Base-by-base conservation (phyloP, 2,329 filamentous ascomycete genomes). In the Diaporthe citriasiana region DNA sequence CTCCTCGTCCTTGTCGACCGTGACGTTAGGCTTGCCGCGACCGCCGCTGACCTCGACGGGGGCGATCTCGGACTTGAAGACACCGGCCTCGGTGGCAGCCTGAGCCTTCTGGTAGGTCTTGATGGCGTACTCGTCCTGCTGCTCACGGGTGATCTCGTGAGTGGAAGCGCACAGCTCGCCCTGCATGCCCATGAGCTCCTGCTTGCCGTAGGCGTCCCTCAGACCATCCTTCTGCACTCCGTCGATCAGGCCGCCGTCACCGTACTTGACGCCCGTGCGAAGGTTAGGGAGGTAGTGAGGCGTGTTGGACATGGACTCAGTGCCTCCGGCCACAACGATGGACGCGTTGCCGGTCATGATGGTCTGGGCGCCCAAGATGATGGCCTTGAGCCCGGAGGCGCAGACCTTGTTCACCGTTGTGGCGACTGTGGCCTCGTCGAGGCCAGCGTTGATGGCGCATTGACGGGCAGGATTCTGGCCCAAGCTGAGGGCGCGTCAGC, bases 401-500 rank as follows among this genome's bases (percentile, higher is more conserved):
- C 97, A 99, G 83, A 99, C 97, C 89, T 99, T 99, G 93, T 99
- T 99, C 82, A 99, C 91, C 70, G 95, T 97, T 59, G 97, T 99
- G 86, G 93, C 94, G 79, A 97, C 90, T 77, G 93, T 94, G 71
- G 90, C 89, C 77, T 97, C 89, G 71, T 91, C 87, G 77, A 99
- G 94, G 76, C 97, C 97, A 81, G 95, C 97, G 80, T 92, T 91
- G 81, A 99, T 90, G 80, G 95, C 95, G 85, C 94, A 97, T 87
- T 99, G 97, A 81, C 97, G 93, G 79, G 97, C 95, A 78, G 97
- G 97, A 82, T 97, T 97, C 87, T 99, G 97, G 77, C 97, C 97
- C 79, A 98, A 90, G 84, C 95, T 98, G 79, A 72, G 15, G 74
- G 70, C 47, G 40, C 51, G 65, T 72, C 74, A 75, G 63, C 66